These are phyloP conservation scores for Ligustrum vulgare DNA, from an alignment of 257 asterid genomes.

Conservation along the genomic window DNA sequence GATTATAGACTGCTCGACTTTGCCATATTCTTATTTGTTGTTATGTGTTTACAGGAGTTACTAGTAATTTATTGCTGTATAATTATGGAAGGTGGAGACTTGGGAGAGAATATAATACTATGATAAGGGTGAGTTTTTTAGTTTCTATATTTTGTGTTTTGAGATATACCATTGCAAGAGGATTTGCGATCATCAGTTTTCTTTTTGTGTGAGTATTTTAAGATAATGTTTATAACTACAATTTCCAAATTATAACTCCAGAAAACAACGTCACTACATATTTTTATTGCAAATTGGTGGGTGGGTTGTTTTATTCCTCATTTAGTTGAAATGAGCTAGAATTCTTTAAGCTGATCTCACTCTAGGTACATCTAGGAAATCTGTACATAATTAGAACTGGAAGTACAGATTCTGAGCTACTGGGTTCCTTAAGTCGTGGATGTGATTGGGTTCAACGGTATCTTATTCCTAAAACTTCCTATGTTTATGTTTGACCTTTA, in stretches of 20 bases:
- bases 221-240: neutral
- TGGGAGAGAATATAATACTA: neutral
- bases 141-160: neutral
- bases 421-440: neutral
- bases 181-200: neutral
- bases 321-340: neutral
- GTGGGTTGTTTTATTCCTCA: neutral
- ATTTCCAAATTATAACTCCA: neutral
- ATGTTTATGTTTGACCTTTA: neutral
- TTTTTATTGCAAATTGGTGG: neutral
- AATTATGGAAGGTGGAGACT: neutral
- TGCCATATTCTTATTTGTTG: conserved; percentile 45
- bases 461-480: neutral
- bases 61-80: conserved; percentile 20
- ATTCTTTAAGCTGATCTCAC: neutral
- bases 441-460: neutral
- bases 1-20: conserved; percentile 27
- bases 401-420: neutral
- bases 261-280: neutral
- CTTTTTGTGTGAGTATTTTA: neutral
- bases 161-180: neutral
- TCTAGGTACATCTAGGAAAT: neutral
- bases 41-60: conserved; percentile 26
- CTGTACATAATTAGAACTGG: neutral
- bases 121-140: neutral